Evolutionary conservation across 441 rosid genomes (phyloP), one percentile per base, ranked within the genome.

Genomic region (Dalechampia spathulata): DNA sequence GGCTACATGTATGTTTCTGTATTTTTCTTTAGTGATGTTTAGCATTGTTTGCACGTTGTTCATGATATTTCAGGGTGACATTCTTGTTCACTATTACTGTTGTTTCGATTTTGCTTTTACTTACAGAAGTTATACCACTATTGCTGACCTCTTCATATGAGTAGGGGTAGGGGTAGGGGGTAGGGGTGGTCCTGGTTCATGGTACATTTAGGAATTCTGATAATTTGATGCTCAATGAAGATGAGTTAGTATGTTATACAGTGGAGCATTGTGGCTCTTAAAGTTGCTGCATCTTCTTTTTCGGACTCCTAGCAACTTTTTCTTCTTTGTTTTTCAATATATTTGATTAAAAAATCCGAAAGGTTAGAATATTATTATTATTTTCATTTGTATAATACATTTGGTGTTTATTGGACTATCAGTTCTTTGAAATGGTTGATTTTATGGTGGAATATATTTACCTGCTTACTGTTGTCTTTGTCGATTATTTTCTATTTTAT

Each of bases 1-100:
- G 61, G 28, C 56, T 25, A 60, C 74, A 7, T 80, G 83, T 83
- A 16, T 69, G 44, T 82, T 68, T 71, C 65, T 81, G 13, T 80
- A 70, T 70, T 77, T 77, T 27, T 76, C 79, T 0, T 25, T 79
- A 13, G 22, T 59, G 45, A n/a, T 81, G 36, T 40, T 38, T 12
- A 78, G 80, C 34, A 16, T 48, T 3, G 63, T 58, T 32, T n/a
- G n/a, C n/a, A 52, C 83, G 12, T 66, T 71, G n/a, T n/a, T n/a
- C n/a, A n/a, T 42, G 82, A 83, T 43, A 61, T 69, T 16, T 20
- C 68, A 16, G 59, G 68, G 73, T 75, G 71, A 52, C 51, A 21
- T 44, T 51, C 44, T 47, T 86, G 65, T 48, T 72, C 59, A 42
- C 64, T 25, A 20, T 42, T 11, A 82, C 89, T 1, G 10, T 79